Evolutionary conservation across 139 green algal genomes (phyloP).

Genomic region (Auxenochlorella pyrenoidosa): DNA sequence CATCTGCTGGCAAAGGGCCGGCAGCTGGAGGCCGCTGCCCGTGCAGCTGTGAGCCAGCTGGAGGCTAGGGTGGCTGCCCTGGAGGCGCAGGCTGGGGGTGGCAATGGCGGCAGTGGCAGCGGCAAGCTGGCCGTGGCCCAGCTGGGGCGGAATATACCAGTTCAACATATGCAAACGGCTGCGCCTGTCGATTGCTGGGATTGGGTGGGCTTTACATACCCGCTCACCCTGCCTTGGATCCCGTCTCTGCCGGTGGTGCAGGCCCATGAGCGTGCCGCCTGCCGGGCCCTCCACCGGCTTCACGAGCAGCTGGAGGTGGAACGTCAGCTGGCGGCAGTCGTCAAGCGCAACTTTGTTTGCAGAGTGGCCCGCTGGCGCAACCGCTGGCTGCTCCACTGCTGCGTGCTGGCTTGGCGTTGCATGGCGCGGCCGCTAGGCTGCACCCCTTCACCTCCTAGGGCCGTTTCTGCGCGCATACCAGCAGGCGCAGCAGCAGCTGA

Average conservation of each 20-base stretch:
- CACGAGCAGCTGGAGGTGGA: neutral
- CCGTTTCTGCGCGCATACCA: too few relatives aligned
- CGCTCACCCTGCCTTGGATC: too few relatives aligned
- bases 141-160: too few relatives aligned
- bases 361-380: neutral
- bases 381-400: neutral
- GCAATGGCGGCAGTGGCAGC: neutral
- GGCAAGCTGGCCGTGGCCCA: neutral
- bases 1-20: neutral
- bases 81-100: neutral
- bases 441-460: neutral
- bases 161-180: too few relatives aligned
- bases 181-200: too few relatives aligned
- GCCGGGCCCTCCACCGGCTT: neutral
- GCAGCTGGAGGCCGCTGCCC: neutral
- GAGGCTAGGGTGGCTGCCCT: neutral
- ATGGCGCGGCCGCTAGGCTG: neutral
- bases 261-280: neutral
- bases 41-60: neutral
- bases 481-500: neutral
- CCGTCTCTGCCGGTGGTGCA: neutral
- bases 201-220: too few relatives aligned
- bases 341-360: neutral
- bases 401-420: neutral
- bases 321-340: neutral